These are phyloP conservation scores for Pythium graminicola DNA, from an alignment of 352 stramenopile genomes.

Conservation along the genomic window DNA sequence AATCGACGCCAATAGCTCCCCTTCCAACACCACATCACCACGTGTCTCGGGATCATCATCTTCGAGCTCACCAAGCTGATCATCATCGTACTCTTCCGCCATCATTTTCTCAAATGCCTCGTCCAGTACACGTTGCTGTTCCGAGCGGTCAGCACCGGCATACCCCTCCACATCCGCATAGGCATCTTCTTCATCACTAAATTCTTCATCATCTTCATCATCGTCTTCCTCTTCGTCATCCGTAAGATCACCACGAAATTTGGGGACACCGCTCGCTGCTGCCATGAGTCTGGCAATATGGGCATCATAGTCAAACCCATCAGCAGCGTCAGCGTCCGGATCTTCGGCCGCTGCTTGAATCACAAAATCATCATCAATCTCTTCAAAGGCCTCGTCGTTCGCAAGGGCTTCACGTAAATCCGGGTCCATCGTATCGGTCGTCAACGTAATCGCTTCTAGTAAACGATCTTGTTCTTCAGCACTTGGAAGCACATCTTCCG, in stretches of 20 bases:
- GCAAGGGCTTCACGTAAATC: slow-evolving; percentile 81
- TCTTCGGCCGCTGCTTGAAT: slow-evolving; percentile 58
- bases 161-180: slow-evolving; percentile 31
- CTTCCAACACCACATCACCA: slow-evolving; percentile 63
- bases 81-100: slow-evolving; percentile 77
- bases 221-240: slow-evolving; percentile 57
- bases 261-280: slow-evolving; percentile 64
- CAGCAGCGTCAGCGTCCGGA: slow-evolving; percentile 25
- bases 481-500: slow-evolving; percentile 60
- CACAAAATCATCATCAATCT: slow-evolving; percentile 92
- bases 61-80: slow-evolving; percentile 70
- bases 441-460: slow-evolving; percentile 76
- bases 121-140: slow-evolving; percentile 82
- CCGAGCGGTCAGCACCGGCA: slow-evolving; percentile 39
- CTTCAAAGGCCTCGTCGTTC: slow-evolving; percentile 78
- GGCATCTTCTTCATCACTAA: slow-evolving; percentile 81
- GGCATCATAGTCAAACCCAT: slow-evolving; percentile 90
- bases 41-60: slow-evolving; percentile 68
- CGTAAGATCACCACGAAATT: slow-evolving; percentile 56
- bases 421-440: slow-evolving; percentile 81
- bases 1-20: slow-evolving; percentile 57
- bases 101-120: slow-evolving; percentile 84
- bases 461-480: slow-evolving; percentile 68
- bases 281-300: slow-evolving; percentile 92
- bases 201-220: slow-evolving; percentile 34